phyloP scores from a whole-genome alignment of 2,329 filamentous ascomycete species.

The Beauveria brongniartii region DNA sequence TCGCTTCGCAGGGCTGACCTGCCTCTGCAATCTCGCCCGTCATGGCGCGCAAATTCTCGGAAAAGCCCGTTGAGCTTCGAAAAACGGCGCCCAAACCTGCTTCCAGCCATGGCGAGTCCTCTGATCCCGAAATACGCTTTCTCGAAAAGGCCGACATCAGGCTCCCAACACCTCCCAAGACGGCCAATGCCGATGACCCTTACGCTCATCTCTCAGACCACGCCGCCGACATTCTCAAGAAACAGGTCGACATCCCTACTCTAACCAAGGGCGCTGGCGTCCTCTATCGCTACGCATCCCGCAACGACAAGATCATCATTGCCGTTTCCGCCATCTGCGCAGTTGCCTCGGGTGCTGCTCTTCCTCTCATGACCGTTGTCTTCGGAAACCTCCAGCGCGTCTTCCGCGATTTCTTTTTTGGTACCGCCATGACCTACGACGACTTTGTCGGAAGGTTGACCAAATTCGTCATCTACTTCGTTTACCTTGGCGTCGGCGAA shows the following conservation, averaged over 20 bases:
- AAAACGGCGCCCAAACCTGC: conserved; percentile 18
- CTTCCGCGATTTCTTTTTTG: conserved; percentile 57
- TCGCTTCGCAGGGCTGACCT: neutral
- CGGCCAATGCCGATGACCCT: conserved; percentile 39
- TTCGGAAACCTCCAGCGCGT: conserved; percentile 69
- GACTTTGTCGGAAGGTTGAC: conserved; percentile 54
- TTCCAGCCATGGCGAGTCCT: conserved; percentile 30
- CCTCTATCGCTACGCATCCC: conserved; percentile 63
- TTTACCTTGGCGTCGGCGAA: conserved; percentile 76
- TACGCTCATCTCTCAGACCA: conserved; percentile 55
- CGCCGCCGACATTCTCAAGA: conserved; percentile 59
- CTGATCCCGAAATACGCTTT: conserved; percentile 17
- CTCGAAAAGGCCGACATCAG: conserved; percentile 38
- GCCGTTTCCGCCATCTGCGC: conserved; percentile 52
- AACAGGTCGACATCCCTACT: conserved; percentile 58
- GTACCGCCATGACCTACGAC: conserved; percentile 34
- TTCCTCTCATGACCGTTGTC: conserved; percentile 74
- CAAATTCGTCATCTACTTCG: conserved; percentile 67
- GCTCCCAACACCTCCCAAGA: conserved; percentile 23
- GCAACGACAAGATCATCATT: conserved; percentile 57
- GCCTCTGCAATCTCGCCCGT: neutral
- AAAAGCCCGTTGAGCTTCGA: conserved; percentile 8
- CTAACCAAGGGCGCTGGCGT: conserved; percentile 56
- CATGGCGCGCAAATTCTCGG: conserved; percentile 14
- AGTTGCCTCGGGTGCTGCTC: conserved; percentile 63